Conservation (phyloP, 306 rosid species). For the Purshia tridentata region DNA sequence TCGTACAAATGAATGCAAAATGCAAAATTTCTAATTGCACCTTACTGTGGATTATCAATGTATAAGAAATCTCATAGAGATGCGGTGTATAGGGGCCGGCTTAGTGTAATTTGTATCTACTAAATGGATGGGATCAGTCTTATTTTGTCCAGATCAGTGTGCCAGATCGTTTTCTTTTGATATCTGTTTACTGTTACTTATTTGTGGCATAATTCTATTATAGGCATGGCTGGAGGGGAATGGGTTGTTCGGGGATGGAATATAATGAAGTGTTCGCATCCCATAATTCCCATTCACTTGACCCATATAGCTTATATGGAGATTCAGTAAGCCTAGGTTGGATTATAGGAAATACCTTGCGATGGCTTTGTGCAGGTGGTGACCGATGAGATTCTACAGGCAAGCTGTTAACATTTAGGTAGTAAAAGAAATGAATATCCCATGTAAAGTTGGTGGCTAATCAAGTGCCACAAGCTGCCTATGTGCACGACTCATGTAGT, state of each 20-base stretch:
- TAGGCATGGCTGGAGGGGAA: constrained; percentile 40
- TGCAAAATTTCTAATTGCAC: not conserved
- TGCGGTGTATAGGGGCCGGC: not conserved
- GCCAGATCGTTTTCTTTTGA: not conserved
- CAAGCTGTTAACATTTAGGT: not conserved
- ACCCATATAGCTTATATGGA: not conserved
- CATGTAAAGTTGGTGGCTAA: not conserved
- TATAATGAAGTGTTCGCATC: constrained; percentile 14
- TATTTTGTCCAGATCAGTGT: too few species aligned
- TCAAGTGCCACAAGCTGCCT: not conserved
- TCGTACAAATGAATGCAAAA: not conserved
- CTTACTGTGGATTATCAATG: not conserved
- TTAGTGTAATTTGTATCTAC: not conserved
- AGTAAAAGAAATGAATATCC: not conserved
- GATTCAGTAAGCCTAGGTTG: constrained; percentile 17
- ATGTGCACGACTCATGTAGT: not conserved
- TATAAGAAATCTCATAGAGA: not conserved
- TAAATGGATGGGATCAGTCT: not conserved
- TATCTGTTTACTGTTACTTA: constrained; percentile 10
- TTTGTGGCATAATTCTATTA: constrained; percentile 27
- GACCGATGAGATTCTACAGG: not conserved
- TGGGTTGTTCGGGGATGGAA: constrained; percentile 39
- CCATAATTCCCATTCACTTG: constrained; percentile 20
- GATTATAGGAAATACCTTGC: not conserved
- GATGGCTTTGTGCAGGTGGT: not conserved